Evolutionary conservation across 2,329 filamentous ascomycete species (phyloP), one percentile per base, ranked within the genome.

Genomic region (Fusarium dimerum): DNA sequence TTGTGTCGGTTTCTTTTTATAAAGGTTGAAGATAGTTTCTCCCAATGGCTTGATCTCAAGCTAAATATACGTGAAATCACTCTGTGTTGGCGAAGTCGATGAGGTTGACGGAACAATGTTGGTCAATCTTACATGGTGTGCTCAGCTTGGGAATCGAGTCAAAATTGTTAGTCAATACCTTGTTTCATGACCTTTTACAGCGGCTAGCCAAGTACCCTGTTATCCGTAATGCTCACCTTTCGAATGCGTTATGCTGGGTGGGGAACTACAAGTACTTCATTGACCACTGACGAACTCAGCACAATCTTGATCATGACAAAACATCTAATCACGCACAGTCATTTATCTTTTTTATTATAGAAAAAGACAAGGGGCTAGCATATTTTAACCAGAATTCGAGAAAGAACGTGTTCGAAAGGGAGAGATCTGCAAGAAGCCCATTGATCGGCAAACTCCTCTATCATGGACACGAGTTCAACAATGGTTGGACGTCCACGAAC

Each of bases 211-310:
- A 30, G 66, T 68, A 46, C 2, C 20, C 30, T 54, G 13, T n/a
- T 70, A 70, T 66, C 64, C 48, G 68, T 68, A 61, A 68, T 68
- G 66, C 47, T 56, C 1, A 18, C 39, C 63, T 52, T 52, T 46
- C 40, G 66, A 64, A 54, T 26, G 60, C 65, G 67, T 69, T 68
- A 69, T 69, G 66, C 48, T 63, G 40, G 38, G 56, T 59, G 59
- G 57, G 56, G 64, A 50, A 18, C 43, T 3, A 47, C 48, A 29
- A 55, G 49, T 32, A 12, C 29, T 39, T 44, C 3, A 53, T 53
- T 51, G 44, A 45, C 39, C 50, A 57, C 38, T 62, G 60, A 63
- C 59, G 52, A 40, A 20, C 47, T 26, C 45, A n/a, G 40, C 34
- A 36, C 45, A 42, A 40, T 48, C 38, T 36, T 13, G 20, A 26